Percentiles rank a stretch among this genome's conserved stretches.
Conservation (phyloP, 1,284 basidiomycete genomes). For the Dichomitus squalens region DNA sequence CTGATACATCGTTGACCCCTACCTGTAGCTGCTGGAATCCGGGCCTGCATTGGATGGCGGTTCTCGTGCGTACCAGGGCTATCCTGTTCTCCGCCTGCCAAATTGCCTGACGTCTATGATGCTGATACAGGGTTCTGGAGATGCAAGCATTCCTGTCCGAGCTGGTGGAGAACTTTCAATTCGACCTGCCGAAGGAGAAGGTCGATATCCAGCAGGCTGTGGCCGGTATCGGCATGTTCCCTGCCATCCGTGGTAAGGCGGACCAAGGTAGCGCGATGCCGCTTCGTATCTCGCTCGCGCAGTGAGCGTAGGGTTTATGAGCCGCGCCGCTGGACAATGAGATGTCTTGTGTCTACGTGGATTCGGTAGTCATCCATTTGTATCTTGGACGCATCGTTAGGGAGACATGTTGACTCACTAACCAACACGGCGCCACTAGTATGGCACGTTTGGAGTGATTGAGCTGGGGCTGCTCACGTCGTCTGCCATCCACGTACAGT, state of each 20-base stretch:
- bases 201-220: background rate
- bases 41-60: constrained; percentile 33
- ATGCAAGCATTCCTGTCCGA: constrained; percentile 52
- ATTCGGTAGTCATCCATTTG: too few relatives aligned
- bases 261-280: constrained; percentile 1
- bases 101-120: background rate
- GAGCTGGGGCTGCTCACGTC: too few relatives aligned
- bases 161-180: constrained; percentile 49
- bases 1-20: background rate
- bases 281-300: constrained; percentile 2
- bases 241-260: background rate
- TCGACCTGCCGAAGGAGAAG: constrained; percentile 32
- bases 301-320: too few relatives aligned
- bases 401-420: too few relatives aligned
- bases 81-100: background rate
- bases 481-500: too few relatives aligned
- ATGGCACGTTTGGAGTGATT: too few relatives aligned
- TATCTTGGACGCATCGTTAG: too few relatives aligned
- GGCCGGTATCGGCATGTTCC: background rate
- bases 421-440: too few relatives aligned
- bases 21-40: constrained; percentile 6
- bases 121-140: constrained; percentile 40
- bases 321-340: too few relatives aligned
- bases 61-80: constrained; percentile 39
- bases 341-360: too few relatives aligned